Evolutionary conservation across 768 basidiomycete genomes (phyloP), one percentile per base, ranked within the genome.

Genomic region (Hypholoma fasciculare): DNA sequence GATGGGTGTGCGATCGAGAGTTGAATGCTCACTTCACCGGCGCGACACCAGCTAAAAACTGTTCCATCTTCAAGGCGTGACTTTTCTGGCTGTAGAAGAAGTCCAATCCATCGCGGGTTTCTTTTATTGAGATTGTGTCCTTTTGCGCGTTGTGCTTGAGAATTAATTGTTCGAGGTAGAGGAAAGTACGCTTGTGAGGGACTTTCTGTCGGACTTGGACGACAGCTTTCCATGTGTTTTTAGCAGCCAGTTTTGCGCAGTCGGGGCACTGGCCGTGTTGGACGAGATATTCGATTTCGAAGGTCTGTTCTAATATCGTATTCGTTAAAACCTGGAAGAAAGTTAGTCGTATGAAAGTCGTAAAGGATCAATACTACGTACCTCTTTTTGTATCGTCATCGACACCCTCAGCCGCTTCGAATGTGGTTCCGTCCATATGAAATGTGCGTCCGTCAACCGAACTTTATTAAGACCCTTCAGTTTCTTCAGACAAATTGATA

Each of bases 141-240:
- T 95, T 96, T 78, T 98, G 96, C 4, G 95, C 95, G 63, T 89
- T 89, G 68, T 98, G 94, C 72, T 96, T 98, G 67, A 98, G 76
- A 69, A 99, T 98, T 61, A 98, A 82, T 67, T 98, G 97, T 74
- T 98, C 97, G 52, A 98, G 86, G 78, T 88, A 99, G 65, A 99
- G 74, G 78, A 99, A 99, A 1, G 97, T 98, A 57, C 97, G 87
- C 75, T 99, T 99, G 72, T 99, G 97, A 4, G 94, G 81, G 43
- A 98, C 97, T 74, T 99, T 98, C 71, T 99, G 97, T 47, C 97
- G 89, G n/a, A 98, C 94, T 78, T 98, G 97, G 1, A 99, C 96
- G 38, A 94, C 81, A 1, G 96, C 94, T 69, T 94, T 95, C 97
- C 96, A 98, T 0, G 96, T 98, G 71, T 98, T 98, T 77, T 98